These are phyloP conservation scores for Gracilaria domingensis DNA, from an alignment of 23 red algal genomes.

Conservation along the genomic window DNA sequence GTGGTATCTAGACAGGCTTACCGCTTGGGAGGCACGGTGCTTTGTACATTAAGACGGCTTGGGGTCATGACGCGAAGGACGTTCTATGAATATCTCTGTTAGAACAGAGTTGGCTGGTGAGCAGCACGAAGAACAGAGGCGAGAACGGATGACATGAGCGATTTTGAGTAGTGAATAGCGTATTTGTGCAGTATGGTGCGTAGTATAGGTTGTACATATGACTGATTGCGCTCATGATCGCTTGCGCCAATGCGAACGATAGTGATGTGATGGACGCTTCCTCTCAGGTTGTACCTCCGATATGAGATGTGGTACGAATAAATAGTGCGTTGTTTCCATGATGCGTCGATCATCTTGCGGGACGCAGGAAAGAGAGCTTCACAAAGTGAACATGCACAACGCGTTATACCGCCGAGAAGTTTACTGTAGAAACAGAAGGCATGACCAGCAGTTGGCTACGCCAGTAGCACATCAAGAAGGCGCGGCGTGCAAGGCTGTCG, in stretches of 20 bases:
- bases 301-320: neutral
- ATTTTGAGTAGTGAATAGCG: no score
- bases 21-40: neutral
- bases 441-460: no score
- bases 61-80: neutral
- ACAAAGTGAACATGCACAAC: no score
- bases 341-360: no score
- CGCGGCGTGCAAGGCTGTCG: no score
- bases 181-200: neutral
- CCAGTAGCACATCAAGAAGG: no score
- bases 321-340: neutral
- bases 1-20: slow-evolving; percentile 47
- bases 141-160: no score
- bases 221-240: neutral
- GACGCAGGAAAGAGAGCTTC: no score
- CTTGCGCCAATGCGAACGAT: neutral
- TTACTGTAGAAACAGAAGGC: no score
- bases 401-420: no score
- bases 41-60: neutral
- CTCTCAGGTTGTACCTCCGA: neutral
- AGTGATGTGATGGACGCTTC: neutral
- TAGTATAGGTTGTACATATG: neutral
- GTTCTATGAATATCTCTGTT: neutral
- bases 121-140: no score
- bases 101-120: no score